Evolutionary conservation across 345 rosid species (phyloP).

Genomic region (Eucalyptus urophylla): DNA sequence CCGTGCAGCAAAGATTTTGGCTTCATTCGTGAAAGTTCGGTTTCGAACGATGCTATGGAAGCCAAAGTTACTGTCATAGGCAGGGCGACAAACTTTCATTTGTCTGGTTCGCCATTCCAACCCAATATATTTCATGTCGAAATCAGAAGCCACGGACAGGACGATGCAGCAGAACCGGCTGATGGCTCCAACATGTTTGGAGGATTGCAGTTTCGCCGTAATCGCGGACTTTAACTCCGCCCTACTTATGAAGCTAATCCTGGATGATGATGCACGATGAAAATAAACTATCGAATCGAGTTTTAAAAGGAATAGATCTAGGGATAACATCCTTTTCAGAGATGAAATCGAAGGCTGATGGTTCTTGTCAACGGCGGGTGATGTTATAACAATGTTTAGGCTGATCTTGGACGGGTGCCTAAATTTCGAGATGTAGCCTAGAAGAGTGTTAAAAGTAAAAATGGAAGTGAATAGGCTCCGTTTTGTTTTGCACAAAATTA

Average conservation of each 20-base stretch:
- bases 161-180: background rate
- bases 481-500: background rate
- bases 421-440: background rate
- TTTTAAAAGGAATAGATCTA: background rate
- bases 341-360: background rate
- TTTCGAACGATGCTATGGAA: background rate
- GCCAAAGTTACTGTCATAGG: background rate
- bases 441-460: no score
- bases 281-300: background rate
- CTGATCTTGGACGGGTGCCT: background rate
- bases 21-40: background rate
- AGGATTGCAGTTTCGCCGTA: background rate
- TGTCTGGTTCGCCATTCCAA: accelerated
- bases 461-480: background rate
- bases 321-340: background rate
- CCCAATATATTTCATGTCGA: background rate
- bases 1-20: background rate
- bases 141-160: background rate
- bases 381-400: background rate
- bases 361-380: background rate
- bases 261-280: background rate
- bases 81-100: background rate
- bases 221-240: background rate
- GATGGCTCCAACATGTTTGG: background rate
- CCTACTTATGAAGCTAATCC: background rate